These are phyloP conservation scores for Ceratobasidium sp. DNA, from an alignment of 1,284 basidiomycete genomes.

Conservation along the genomic window DNA sequence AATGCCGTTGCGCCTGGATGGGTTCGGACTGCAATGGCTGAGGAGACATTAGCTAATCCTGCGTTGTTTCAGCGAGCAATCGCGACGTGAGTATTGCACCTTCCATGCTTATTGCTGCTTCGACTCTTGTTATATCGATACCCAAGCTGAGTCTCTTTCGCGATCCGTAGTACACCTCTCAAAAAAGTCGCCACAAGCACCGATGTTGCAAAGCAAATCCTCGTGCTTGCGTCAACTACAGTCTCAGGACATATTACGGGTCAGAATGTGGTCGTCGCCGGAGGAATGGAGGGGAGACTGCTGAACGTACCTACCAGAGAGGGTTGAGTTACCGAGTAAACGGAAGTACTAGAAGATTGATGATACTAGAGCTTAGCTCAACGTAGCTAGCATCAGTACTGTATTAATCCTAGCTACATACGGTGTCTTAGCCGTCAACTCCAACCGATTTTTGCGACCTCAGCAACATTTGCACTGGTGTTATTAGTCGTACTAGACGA, in stretches of 20 bases:
- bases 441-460: no score
- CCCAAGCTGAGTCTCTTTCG: neutral
- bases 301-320: conserved; percentile 55
- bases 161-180: conserved; percentile 68
- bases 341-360: neutral
- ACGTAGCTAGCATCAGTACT: neutral
- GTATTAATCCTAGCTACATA: neutral
- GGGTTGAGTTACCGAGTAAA: neutral
- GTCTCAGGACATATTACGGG: conserved; percentile 80
- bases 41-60: conserved; percentile 63
- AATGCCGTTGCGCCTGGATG: conserved; percentile 80
- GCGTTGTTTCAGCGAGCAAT: conserved; percentile 67
- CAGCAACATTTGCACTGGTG: no score
- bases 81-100: conserved; percentile 67
- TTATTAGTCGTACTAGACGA: no score
- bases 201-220: conserved; percentile 77
- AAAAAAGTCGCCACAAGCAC: conserved; percentile 74
- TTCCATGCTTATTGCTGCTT: conserved; percentile 3
- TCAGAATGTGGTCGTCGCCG: conserved; percentile 77
- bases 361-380: neutral
- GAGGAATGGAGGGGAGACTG: conserved; percentile 80
- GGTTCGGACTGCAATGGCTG: conserved; percentile 74
- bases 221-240: conserved; percentile 69
- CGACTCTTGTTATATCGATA: neutral
- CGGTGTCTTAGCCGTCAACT: no score